Evolutionary conservation across 305 asterid species (phyloP).

Genomic region (Solanum hybrid): DNA sequence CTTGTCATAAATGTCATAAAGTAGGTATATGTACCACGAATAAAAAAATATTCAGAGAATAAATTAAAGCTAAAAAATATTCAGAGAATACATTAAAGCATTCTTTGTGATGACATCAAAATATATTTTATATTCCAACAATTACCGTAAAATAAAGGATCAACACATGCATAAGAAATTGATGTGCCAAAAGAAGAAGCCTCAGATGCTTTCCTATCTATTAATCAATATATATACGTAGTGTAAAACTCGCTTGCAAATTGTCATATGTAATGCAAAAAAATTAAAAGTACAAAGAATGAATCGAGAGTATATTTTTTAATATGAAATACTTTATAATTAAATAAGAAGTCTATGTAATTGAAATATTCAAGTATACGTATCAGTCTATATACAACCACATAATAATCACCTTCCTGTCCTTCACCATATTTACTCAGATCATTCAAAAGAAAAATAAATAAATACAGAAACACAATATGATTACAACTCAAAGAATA

Average conservation of each 20-base stretch:
- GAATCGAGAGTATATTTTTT: not conserved
- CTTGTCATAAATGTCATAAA: too few relatives aligned
- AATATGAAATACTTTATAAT: not conserved
- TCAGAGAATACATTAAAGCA: too few relatives aligned
- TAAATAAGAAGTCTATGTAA: not conserved
- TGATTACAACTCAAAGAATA: not conserved
- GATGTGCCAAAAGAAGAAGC: not conserved
- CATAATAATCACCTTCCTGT: not conserved
- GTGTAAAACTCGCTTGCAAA: not conserved
- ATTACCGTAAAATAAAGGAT: too few relatives aligned
- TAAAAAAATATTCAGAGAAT: too few relatives aligned
- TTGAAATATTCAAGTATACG: too few relatives aligned
- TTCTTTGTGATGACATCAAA: too few relatives aligned
- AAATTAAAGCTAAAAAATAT: too few relatives aligned
- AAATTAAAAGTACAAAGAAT: not conserved
- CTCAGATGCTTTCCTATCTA: not conserved
- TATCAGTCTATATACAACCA: not conserved
- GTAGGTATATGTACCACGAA: too few relatives aligned
- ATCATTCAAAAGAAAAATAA: not conserved
- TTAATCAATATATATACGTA: not conserved
- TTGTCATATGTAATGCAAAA: not conserved
- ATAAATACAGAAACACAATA: not conserved
- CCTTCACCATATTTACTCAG: not conserved
- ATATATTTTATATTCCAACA: too few relatives aligned
- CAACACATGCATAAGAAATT: not conserved